A percentile compares a stretch with the other conserved stretches of the same genome.
phyloP scores from a whole-genome alignment of 176 grass and related monocot genomes.

The Eleusine indica region DNA sequence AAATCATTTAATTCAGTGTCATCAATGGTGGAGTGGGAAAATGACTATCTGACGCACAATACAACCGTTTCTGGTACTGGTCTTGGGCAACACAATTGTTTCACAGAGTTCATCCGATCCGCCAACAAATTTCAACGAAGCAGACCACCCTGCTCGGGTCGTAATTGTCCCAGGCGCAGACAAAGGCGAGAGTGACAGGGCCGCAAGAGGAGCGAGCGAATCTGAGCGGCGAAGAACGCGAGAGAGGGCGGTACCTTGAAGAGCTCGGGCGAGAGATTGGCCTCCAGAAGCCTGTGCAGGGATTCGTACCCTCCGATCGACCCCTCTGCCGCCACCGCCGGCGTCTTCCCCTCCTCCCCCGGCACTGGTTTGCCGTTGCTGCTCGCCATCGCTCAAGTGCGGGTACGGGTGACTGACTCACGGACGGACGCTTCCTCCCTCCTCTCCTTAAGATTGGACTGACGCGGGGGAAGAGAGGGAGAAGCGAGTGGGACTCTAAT shows the following conservation, averaged over 20 bases:
- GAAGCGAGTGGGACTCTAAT: slow-evolving; percentile 16
- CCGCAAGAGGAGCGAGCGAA: not conserved
- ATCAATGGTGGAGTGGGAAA: not conserved
- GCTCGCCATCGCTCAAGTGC: slow-evolving; percentile 28
- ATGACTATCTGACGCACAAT: not conserved
- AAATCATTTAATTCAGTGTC: not conserved
- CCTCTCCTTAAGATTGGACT: not conserved
- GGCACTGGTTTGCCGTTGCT: slow-evolving; percentile 41
- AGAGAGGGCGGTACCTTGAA: slow-evolving; percentile 60
- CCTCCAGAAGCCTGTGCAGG: slow-evolving; percentile 80
- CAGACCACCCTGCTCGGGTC: not conserved
- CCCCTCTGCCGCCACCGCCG: slow-evolving; percentile 27
- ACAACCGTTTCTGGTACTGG: not conserved
- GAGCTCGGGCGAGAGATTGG: slow-evolving; percentile 79
- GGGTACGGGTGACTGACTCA: not conserved
- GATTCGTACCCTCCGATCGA: slow-evolving; percentile 90
- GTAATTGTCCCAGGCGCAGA: not conserved
- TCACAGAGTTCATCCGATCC: not conserved
- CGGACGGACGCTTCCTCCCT: not conserved
- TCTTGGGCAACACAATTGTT: not conserved
- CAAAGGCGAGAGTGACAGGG: not conserved
- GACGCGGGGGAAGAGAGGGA: not conserved
- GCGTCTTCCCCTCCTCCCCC: not conserved
- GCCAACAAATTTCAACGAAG: not conserved
- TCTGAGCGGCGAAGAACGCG: not conserved